Evolutionary conservation across 495 filamentous ascomycete genomes (phyloP), one percentile per base, ranked within the genome.

Genomic region (Staphylotrichum longicolle): DNA sequence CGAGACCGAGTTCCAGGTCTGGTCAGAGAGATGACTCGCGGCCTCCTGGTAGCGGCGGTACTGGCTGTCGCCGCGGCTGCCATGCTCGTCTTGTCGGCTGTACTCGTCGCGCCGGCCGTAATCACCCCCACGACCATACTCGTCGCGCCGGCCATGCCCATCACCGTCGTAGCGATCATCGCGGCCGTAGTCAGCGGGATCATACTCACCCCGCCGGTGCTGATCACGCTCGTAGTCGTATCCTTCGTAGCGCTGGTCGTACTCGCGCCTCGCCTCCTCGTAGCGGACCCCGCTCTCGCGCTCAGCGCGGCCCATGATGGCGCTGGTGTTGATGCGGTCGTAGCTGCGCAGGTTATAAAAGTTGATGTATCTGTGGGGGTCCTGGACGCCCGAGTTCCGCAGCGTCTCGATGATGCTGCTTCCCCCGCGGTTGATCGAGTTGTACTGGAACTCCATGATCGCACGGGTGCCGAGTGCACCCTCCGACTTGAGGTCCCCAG

Each of bases 271-370:
- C 12, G 90, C 91, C 27, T 83, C 77, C 52, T 88, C 85, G 68
- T 95, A 96, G 53, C 78, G 74, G 9, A 95, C 87, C 42, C 91
- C 91, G 50, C 85, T 85, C 40, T 80, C 72, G 32, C 81, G 72
- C 70, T 95, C 88, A 2, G 81, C 87, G 10, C 80, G 71, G n/a
- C 76, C 65, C 82, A 94, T 83, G 9, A 85, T 74, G 3, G 74
- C 75, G 40, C 85, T 87, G 15, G 78, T 80, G 74, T 96, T 96
- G 74, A 98, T 90, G 11, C 91, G 87, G 70, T 98, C 93, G 71
- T 94, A 96, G 71, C 86, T 96, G 46, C 93, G 85, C 12, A 98
- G 80, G 73, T 98, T 98, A 78, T 96, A 98, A 78, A 96, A 98
- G 34, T 89, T 83, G 66, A 98, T 95, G 74, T 96, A 96, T 12